Evolutionary conservation across 1,139 yeast genomes (phyloP).

Genomic region (Suhomyces panamericanus): DNA sequence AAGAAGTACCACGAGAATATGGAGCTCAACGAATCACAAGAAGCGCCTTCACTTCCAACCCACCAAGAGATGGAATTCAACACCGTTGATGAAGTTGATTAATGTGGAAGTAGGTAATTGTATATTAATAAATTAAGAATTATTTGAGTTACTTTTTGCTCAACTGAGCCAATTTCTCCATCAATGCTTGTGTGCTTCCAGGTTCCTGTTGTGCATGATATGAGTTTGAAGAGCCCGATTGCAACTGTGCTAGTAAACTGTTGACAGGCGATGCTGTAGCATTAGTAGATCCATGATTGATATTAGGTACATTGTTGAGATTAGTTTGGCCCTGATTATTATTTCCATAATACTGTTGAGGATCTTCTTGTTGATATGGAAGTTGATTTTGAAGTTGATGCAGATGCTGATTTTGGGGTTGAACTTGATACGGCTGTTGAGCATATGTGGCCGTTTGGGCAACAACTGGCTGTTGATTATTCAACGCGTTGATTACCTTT

Average conservation of each 20-base stretch:
- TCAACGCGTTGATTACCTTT: slow-evolving; percentile 20
- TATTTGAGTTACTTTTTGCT: slow-evolving; percentile 15
- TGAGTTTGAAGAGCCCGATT: slow-evolving; percentile 12
- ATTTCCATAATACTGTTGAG: not conserved
- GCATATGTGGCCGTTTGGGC: slow-evolving; percentile 3
- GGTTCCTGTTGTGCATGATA: not conserved
- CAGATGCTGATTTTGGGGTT: not conserved
- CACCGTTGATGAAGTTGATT: slow-evolving; percentile 20
- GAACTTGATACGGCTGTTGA: not conserved
- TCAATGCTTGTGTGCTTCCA: slow-evolving; percentile 23
- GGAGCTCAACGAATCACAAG: slow-evolving; percentile 12
- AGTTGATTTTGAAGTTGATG: too few relatives aligned
- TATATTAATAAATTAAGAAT: not conserved
- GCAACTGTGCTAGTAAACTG: slow-evolving; percentile 32
- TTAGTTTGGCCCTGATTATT: slow-evolving; percentile 20
- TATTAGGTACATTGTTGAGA: slow-evolving; percentile 9
- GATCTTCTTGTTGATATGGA: not conserved
- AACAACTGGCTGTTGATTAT: slow-evolving; percentile 14
- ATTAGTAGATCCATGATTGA: slow-evolving; percentile 8
- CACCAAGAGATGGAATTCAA: slow-evolving; percentile 6
- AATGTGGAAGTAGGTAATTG: not conserved
- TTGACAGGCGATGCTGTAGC: slow-evolving; percentile 28
- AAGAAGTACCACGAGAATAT: slow-evolving; percentile 23
- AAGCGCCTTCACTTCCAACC: slow-evolving; percentile 1
- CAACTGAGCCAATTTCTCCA: slow-evolving; percentile 43